Base-by-base conservation (phyloP, 1,284 basidiomycete genomes). In the Moniliella sp. region DNA sequence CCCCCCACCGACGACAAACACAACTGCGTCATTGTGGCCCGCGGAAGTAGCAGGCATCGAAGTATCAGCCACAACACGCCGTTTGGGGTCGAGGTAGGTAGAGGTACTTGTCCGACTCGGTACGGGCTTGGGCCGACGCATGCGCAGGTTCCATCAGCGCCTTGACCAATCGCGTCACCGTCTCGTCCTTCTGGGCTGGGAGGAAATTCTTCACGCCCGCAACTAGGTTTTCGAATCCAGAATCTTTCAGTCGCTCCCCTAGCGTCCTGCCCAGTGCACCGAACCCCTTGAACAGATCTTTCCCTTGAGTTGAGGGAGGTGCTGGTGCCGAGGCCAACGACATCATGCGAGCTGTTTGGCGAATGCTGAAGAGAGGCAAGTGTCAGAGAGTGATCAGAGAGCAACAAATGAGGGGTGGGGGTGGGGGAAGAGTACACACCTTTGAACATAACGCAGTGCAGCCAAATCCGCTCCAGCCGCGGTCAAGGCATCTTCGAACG, bases 161-260 rank as follows among this genome's bases (percentile, higher is more conserved):
- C 50, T 93, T 86, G 1, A 82, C 76, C 15, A 99, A 68, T 4
- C 88, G 74, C 0, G 91, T 94, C 28, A 93, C 74, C 5, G 82
- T 76, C 26, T 93, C 70, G 36, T 93, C 73, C 63, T 97, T 99
- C 57, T 83, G 81, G 0, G 80, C 77, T 0, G 91, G 91, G 9
- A 99, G 65, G 68, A 99, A 88, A 65, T 93, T 94, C 63, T 93
- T 93, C 39, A 99, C 91, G 18, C 86, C 88, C 1, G 84, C 86
- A 36, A 99, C 80, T 8, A 97, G 67, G 59, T 91, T 88, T 57
- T 97, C 88, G 46, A 71, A 63, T 14, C 83, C 83, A 21, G 82
- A 79, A 59, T 93, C 88, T 63, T 91, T 82, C 39, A 99, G 65
- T 28, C 82, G 71, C 60, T 88, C 83, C 1, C 84, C 86, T 10